phyloP scores from a whole-genome alignment of 1,284 basidiomycete species.

The Fistulinella cinereoalba region DNA sequence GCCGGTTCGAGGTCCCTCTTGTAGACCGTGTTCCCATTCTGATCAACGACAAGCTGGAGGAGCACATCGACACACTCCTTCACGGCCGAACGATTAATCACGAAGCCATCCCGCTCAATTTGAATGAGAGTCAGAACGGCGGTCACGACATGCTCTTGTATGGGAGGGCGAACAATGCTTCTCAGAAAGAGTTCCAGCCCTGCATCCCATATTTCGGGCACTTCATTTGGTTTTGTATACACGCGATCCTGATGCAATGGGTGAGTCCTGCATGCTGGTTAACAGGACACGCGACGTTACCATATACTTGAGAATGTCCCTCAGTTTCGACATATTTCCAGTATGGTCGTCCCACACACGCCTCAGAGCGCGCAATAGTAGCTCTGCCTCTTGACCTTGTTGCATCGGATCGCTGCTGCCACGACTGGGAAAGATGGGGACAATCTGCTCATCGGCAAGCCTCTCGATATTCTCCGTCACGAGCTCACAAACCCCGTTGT shows the following conservation, averaged over 20 bases:
- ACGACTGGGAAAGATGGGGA: constrained; percentile 75
- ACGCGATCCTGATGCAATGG: constrained; percentile 78
- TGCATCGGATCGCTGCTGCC: constrained; percentile 55
- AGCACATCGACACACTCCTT: constrained; percentile 91
- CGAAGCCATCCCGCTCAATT: constrained; percentile 88
- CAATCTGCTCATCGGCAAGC: constrained; percentile 75
- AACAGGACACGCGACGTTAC: constrained; percentile 44
- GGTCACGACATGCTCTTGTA: constrained; percentile 78
- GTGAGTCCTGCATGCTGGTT: constrained; percentile 15
- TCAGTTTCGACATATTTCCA: constrained; percentile 85
- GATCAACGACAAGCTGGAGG: constrained; percentile 57
- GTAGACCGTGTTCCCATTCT: constrained; percentile 69
- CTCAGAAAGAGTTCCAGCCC: constrained; percentile 85
- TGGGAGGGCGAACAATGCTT: constrained; percentile 81
- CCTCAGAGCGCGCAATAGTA: constrained; percentile 80
- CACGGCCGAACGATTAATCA: constrained; percentile 89
- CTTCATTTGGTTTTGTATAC: constrained; percentile 67
- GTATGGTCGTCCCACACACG: constrained; percentile 95
- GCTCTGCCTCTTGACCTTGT: constrained; percentile 76
- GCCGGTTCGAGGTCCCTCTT: constrained; percentile 83
- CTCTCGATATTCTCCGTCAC: constrained; percentile 82
- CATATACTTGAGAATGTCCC: constrained; percentile 95
- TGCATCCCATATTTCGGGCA: constrained; percentile 81
- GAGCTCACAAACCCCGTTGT: constrained; percentile 81
- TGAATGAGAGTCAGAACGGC: constrained; percentile 87